phyloP scores from a whole-genome alignment of 2,329 filamentous ascomycete species.

The Microcyclospora tardicrescens region DNA sequence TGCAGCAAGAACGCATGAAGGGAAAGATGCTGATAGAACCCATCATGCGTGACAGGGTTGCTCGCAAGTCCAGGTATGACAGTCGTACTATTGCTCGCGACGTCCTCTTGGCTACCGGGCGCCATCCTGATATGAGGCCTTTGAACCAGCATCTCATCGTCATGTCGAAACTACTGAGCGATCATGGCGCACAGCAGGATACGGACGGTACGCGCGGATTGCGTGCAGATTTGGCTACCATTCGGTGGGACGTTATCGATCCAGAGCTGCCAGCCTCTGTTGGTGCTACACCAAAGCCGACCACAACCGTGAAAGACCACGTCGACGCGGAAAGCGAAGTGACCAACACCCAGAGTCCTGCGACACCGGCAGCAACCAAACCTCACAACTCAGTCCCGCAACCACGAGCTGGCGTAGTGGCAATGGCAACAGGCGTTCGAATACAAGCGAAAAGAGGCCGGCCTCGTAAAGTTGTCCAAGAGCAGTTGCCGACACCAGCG shows the following conservation, averaged over 20 bases:
- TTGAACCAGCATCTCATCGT: conserved; percentile 46
- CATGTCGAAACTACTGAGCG: conserved; percentile 28
- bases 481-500: background rate
- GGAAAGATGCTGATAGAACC: conserved; percentile 29
- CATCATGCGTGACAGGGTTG: conserved; percentile 34
- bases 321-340: background rate
- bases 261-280: conserved; percentile 29
- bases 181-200: conserved; percentile 28
- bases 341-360: background rate
- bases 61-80: conserved; percentile 43
- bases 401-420: background rate
- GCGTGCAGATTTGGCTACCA: conserved; percentile 40
- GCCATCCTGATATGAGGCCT: conserved; percentile 45
- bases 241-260: conserved; percentile 51
- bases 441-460: background rate
- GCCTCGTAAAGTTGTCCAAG: background rate
- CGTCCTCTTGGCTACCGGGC: conserved; percentile 47
- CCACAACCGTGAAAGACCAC: conserved; percentile 5
- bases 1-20: conserved; percentile 20
- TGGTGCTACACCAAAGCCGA: conserved; percentile 1
- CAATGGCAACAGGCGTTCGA: background rate
- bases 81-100: conserved; percentile 50
- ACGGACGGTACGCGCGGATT: conserved; percentile 18
- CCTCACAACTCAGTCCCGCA: background rate
- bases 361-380: background rate